Evolutionary conservation across 2,329 filamentous ascomycete species (phyloP).

Genomic region (Beauveria brongniartii): DNA sequence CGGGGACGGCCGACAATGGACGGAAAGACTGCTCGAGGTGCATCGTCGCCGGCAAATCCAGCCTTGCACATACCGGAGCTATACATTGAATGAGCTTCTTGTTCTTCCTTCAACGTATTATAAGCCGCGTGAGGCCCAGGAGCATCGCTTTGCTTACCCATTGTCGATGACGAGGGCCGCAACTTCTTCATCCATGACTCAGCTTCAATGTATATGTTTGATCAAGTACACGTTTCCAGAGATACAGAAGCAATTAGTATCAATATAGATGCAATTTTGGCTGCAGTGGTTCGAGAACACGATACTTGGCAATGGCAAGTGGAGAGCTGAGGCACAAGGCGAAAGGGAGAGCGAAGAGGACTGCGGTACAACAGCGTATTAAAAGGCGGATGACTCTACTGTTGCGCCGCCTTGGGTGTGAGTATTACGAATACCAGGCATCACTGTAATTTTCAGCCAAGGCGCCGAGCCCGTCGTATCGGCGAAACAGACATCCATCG

Average conservation of each 20-base stretch:
- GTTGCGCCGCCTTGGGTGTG: background rate
- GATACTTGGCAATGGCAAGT: background rate
- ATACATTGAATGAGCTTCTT: conserved; percentile 17
- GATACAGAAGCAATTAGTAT: background rate
- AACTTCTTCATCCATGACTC: conserved; percentile 63
- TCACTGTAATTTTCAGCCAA: background rate
- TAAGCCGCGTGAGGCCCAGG: background rate
- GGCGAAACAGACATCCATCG: background rate
- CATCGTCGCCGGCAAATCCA: conserved; percentile 99
- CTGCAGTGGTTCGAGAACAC: background rate
- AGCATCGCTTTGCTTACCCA: conserved; percentile 50
- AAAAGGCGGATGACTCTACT: background rate
- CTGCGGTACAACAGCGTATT: background rate
- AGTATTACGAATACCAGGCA: background rate
- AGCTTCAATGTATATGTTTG: background rate
- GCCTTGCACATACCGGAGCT: conserved; percentile 99
- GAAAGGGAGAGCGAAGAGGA: background rate
- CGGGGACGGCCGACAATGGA: conserved; percentile 99
- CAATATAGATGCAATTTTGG: no score
- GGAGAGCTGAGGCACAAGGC: background rate
- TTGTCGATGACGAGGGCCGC: conserved; percentile 99
- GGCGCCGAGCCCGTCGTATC: background rate
- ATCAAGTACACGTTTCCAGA: background rate
- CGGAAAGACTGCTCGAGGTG: conserved; percentile 96
- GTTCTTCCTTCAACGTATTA: background rate